phyloP scores from a whole-genome alignment of 2,329 filamentous ascomycete genomes.

The Phialemoniopsis sp. region DNA sequence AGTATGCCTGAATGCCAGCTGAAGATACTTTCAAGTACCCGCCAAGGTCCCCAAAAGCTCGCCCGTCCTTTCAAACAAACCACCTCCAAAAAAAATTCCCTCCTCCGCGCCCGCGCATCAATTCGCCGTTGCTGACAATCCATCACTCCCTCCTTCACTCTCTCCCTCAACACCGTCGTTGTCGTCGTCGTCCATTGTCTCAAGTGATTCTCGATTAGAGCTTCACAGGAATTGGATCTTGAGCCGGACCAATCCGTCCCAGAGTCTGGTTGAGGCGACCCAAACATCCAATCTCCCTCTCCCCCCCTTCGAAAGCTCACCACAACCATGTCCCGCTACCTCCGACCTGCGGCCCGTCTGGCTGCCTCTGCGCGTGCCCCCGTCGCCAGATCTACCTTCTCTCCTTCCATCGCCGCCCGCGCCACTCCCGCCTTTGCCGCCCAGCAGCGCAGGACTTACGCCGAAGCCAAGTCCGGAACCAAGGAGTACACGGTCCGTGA shows the following conservation, averaged over 20 bases:
- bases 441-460: constrained; percentile 49
- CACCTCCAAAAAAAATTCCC: not conserved
- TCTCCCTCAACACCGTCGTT: not conserved
- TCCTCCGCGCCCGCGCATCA: not conserved
- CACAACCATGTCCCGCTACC: constrained; percentile 37
- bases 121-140: too few relatives aligned
- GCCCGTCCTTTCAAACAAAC: constrained; percentile 9
- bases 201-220: too few relatives aligned
- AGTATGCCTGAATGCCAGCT: too few relatives aligned
- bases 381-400: constrained; percentile 16
- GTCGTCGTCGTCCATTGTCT: too few relatives aligned
- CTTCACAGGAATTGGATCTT: too few relatives aligned
- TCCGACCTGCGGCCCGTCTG: constrained; percentile 38
- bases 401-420: too few relatives aligned
- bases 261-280: too few relatives aligned
- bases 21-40: too few relatives aligned
- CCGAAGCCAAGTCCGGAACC: constrained; percentile 50
- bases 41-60: too few relatives aligned
- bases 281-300: not conserved
- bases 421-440: constrained; percentile 14
- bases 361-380: constrained; percentile 25
- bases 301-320: constrained; percentile 7
- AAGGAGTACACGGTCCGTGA: constrained; percentile 98
- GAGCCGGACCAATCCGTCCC: too few relatives aligned
- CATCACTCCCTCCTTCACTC: not conserved